Evolutionary conservation across 306 rosid species (phyloP).

Genomic region (Geum urbanum): DNA sequence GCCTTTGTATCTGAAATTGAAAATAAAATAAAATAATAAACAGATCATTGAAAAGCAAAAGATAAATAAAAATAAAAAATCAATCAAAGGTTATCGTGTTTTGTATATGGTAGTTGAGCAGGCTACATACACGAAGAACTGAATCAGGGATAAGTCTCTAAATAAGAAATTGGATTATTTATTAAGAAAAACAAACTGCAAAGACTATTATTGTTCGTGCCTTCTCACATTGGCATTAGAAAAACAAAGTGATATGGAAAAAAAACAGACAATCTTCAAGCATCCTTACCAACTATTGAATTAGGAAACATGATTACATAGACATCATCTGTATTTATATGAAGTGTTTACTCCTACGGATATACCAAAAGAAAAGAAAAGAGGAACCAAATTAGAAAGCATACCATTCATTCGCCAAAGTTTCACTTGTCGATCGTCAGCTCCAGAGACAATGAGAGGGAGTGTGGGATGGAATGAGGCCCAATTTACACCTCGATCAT

Average conservation of each 20-base stretch:
- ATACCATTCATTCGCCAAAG: constrained; percentile 91
- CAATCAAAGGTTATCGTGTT: not conserved
- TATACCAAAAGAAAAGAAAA: not conserved
- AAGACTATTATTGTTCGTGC: not conserved
- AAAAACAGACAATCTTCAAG: not conserved
- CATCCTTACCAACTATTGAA: not conserved
- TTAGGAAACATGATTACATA: not conserved
- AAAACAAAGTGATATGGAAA: not conserved
- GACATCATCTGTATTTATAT: no score
- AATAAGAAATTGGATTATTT: not conserved
- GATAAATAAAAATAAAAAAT: no score
- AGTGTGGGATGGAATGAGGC: constrained; percentile 85
- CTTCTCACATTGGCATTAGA: not conserved
- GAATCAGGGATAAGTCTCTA: not conserved
- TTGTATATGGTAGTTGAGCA: not conserved
- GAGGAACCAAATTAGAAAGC: not conserved
- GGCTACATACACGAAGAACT: not conserved
- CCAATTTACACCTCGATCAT: constrained; percentile 95
- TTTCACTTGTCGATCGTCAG: constrained; percentile 89
- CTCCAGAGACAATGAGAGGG: constrained; percentile 88
- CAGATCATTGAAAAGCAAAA: no score
- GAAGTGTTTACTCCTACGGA: not conserved
- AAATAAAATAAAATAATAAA: no score
- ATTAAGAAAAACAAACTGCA: no score
- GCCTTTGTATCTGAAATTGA: constrained; percentile 75